phyloP scores from a whole-genome alignment of 495 filamentous ascomycete genomes.

The Recurvomyces mirabilis region DNA sequence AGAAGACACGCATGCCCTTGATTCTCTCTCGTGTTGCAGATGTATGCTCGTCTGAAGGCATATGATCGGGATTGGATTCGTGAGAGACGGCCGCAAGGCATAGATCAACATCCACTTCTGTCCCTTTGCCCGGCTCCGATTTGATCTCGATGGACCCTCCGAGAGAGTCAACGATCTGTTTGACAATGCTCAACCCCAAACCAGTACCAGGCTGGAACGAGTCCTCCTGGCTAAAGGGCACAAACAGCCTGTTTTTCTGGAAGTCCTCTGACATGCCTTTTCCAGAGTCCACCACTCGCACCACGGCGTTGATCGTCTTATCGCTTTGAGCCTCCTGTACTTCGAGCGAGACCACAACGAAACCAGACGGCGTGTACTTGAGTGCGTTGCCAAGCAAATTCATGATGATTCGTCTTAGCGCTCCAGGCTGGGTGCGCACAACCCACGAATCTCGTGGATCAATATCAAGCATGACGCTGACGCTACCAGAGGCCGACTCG shows the following conservation, averaged over 20 bases:
- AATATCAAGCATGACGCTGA: constrained; percentile 7
- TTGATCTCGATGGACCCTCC: constrained; percentile 23
- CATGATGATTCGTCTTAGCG: constrained; percentile 23
- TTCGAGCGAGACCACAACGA: constrained; percentile 23
- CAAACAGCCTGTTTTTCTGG: constrained; percentile 21
- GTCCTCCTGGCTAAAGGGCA: constrained; percentile 28
- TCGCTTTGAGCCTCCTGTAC: neutral
- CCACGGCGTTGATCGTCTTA: constrained; percentile 3
- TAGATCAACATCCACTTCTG: constrained; percentile 19
- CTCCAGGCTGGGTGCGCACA: constrained; percentile 8
- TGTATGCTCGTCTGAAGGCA: neutral
- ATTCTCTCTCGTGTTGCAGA: neutral
- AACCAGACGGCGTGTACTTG: constrained; percentile 28
- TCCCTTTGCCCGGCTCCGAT: constrained; percentile 18
- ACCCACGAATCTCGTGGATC: constrained; percentile 1
- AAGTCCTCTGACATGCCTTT: constrained; percentile 26
- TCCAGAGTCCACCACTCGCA: constrained; percentile 26
- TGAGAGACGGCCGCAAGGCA: neutral
- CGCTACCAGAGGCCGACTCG: constrained; percentile 15
- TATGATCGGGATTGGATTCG: neutral
- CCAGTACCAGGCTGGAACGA: constrained; percentile 26
- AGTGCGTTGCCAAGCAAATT: constrained; percentile 29
- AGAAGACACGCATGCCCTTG: neutral
- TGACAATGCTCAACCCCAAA: constrained; percentile 28
- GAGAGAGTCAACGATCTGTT: constrained; percentile 23